phyloP scores from a whole-genome alignment of 1,284 basidiomycete genomes.

The Apiotrichum siamense region DNA sequence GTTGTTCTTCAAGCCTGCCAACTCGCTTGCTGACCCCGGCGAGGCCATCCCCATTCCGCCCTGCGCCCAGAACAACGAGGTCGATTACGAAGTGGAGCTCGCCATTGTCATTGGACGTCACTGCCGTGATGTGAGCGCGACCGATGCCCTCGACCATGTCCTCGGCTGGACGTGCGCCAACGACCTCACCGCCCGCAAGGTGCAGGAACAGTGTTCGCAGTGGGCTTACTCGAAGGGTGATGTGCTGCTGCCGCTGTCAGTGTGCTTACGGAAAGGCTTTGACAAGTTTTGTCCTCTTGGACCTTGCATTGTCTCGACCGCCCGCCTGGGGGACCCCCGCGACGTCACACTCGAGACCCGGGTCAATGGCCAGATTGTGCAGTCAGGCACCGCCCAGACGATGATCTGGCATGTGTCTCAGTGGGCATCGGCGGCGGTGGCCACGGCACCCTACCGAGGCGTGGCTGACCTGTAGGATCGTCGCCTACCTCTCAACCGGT shows the following conservation, averaged over 20 bases:
- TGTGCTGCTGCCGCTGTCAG: no score
- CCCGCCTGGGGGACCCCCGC: conserved; percentile 64
- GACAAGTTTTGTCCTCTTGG: conserved; percentile 56
- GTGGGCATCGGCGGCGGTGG: conserved; percentile 5
- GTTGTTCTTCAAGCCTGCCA: conserved; percentile 72
- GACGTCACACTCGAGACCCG: conserved; percentile 59
- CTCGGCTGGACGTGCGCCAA: conserved; percentile 73
- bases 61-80: conserved; percentile 61
- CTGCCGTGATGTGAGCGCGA: conserved; percentile 68
- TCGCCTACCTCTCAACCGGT: conserved; percentile 72
- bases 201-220: conserved; percentile 59
- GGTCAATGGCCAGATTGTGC: conserved; percentile 63
- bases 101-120: conserved; percentile 75
- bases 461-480: conserved; percentile 12
- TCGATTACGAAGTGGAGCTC: conserved; percentile 85
- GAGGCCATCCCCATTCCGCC: conserved; percentile 63
- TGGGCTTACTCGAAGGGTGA: conserved; percentile 81
- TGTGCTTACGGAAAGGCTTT: conserved; percentile 31
- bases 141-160: conserved; percentile 71
- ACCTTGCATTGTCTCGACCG: conserved; percentile 64
- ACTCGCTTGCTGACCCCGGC: conserved; percentile 64
- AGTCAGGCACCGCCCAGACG: conserved; percentile 61
- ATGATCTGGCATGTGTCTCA: conserved; percentile 30
- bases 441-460: background rate
- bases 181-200: conserved; percentile 75